phyloP scores from a whole-genome alignment of 2,329 filamentous ascomycete genomes.

The Cytospora chrysosperma region DNA sequence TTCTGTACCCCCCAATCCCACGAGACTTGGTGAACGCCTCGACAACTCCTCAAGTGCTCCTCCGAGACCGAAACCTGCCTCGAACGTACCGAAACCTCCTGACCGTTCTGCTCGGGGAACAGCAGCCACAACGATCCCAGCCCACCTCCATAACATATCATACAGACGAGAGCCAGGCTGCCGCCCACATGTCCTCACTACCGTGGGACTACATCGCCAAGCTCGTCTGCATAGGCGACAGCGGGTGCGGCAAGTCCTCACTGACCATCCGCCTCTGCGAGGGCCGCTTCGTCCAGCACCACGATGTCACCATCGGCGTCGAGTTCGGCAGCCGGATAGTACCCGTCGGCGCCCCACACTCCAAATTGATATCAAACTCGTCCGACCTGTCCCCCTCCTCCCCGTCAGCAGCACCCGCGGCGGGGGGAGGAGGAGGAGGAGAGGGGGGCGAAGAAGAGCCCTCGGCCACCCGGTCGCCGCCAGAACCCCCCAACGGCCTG shows the following conservation, averaged over 20 bases:
- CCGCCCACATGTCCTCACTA: slow-evolving; percentile 53
- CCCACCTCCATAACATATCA: slow-evolving; percentile 5
- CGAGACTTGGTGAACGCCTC: slow-evolving; percentile 1
- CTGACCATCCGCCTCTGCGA: slow-evolving; percentile 95
- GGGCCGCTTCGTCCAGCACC: slow-evolving; percentile 88
- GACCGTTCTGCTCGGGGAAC: neutral
- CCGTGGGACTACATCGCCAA: slow-evolving; percentile 99
- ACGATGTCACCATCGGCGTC: slow-evolving; percentile 96
- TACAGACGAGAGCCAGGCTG: neutral
- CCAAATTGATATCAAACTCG: slow-evolving; percentile 38
- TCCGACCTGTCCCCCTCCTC: slow-evolving; percentile 20
- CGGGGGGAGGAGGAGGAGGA: too few relatives aligned
- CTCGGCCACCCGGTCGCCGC: slow-evolving; percentile 26
- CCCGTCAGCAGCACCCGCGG: slow-evolving; percentile 37
- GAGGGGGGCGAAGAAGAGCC: slow-evolving; percentile 24
- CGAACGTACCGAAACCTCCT: neutral
- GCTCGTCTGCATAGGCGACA: slow-evolving; percentile 96
- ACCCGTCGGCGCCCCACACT: slow-evolving; percentile 79
- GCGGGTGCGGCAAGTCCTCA: slow-evolving; percentile 91
- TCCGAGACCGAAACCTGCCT: neutral
- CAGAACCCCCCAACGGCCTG: slow-evolving; percentile 41
- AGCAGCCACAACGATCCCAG: slow-evolving; percentile 5
- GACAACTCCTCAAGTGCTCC: neutral
- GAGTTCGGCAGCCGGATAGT: slow-evolving; percentile 94
- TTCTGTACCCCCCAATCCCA: neutral